phyloP scores from a whole-genome alignment of 2,329 filamentous ascomycete species.

The Colletotrichum incanum region DNA sequence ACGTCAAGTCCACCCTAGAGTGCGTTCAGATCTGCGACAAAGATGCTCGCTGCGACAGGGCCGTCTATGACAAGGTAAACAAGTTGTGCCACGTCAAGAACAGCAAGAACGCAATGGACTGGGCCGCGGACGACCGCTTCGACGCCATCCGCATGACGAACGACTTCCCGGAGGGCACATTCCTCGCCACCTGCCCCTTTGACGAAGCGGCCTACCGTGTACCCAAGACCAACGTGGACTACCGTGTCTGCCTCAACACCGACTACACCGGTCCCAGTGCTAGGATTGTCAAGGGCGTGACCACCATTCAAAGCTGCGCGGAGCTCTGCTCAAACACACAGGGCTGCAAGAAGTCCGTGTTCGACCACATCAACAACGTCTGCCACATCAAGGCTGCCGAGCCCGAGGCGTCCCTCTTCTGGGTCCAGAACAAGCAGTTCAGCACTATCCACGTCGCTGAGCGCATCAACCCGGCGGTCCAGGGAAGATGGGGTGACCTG shows the following conservation, averaged over 20 bases:
- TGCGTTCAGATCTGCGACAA: constrained; percentile 40
- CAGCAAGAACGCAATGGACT: constrained; percentile 36
- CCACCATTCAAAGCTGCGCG: constrained; percentile 40
- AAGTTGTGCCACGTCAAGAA: constrained; percentile 40
- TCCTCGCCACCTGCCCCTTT: constrained; percentile 38
- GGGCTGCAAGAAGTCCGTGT: constrained; percentile 43
- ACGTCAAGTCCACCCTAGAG: constrained; percentile 30
- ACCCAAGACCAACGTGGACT: constrained; percentile 25
- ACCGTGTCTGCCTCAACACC: constrained; percentile 39
- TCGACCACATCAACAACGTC: constrained; percentile 44
- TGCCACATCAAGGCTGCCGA: constrained; percentile 45
- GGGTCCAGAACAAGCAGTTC: constrained; percentile 44
- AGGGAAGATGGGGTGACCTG: constrained; percentile 48
- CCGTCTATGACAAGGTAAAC: constrained; percentile 41
- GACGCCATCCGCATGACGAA: constrained; percentile 39
- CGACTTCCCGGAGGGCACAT: constrained; percentile 35
- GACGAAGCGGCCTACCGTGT: constrained; percentile 32
- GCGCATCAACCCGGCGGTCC: constrained; percentile 41
- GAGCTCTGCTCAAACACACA: constrained; percentile 40
- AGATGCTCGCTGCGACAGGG: constrained; percentile 36
- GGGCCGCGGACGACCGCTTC: constrained; percentile 40
- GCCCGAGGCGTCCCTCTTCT: constrained; percentile 38
- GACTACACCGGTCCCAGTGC: constrained; percentile 39
- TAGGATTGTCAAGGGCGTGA: constrained; percentile 31
- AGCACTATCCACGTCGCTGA: constrained; percentile 47